Evolutionary conservation across 2,329 filamentous ascomycete species (phyloP).

Genomic region (Macroventuria anomochaeta): DNA sequence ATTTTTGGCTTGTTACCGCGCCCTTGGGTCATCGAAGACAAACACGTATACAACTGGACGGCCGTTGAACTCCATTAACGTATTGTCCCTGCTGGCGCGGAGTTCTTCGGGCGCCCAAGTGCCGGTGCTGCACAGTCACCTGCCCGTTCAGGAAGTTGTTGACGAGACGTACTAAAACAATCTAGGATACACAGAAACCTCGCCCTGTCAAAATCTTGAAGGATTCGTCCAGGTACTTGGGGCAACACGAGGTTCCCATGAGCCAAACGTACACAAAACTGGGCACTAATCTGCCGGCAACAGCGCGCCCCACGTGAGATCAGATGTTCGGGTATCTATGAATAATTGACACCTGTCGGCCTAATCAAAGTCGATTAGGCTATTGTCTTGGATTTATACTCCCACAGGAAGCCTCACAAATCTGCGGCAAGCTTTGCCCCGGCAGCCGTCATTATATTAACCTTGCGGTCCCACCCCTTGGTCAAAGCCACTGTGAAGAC

Average conservation of each 20-base stretch:
- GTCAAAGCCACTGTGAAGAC: not conserved
- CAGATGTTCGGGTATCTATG: not conserved
- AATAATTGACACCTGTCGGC: not conserved
- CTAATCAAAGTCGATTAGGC: not conserved
- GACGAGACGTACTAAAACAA: not conserved
- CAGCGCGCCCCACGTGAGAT: not conserved
- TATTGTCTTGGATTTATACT: not conserved
- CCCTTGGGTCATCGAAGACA: not conserved
- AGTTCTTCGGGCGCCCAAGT: constrained; percentile 13
- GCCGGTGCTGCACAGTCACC: not conserved
- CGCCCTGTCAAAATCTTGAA: constrained; percentile 9
- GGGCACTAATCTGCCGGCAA: not conserved
- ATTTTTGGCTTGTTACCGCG: constrained; percentile 5
- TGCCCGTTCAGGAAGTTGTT: not conserved
- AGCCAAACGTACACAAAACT: not conserved
- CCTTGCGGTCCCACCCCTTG: not conserved
- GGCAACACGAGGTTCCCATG: not conserved
- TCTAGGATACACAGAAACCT: not conserved
- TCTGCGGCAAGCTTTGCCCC: not conserved
- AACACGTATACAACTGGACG: not conserved
- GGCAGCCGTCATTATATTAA: not conserved
- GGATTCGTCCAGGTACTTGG: constrained; percentile 1
- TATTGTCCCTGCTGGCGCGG: not conserved
- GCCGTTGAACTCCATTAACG: not conserved
- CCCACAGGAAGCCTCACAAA: not conserved